These are phyloP conservation scores for Kappamyces sp. DNA, from an alignment of 192 early-diverging fungal species.

Conservation along the genomic window DNA sequence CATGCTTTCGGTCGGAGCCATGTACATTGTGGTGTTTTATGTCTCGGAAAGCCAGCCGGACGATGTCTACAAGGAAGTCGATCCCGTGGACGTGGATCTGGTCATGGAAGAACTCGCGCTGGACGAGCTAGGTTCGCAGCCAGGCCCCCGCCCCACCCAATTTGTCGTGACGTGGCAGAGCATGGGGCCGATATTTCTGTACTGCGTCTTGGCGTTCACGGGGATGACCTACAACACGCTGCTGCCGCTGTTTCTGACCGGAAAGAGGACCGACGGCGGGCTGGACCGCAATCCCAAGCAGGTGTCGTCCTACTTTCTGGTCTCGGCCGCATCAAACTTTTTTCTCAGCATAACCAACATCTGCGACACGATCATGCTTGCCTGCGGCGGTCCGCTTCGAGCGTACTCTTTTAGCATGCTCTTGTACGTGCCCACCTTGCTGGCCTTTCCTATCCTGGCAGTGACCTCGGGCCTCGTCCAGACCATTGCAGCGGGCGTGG, in stretches of 20 bases:
- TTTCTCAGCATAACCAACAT: conserved; percentile 18
- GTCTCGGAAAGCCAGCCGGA: background rate
- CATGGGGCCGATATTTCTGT: conserved; percentile 25
- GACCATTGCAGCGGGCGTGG: background rate
- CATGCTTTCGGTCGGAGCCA: background rate
- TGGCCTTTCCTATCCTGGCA: conserved; percentile 13
- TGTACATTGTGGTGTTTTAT: background rate
- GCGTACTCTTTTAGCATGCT: conserved; percentile 23
- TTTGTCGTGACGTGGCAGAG: conserved; percentile 14
- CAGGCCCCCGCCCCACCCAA: background rate
- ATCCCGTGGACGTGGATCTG: background rate
- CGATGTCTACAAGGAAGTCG: background rate
- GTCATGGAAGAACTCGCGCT: too few species aligned
- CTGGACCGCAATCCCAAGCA: conserved; percentile 14
- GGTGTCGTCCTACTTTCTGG: conserved; percentile 20
- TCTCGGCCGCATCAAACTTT: conserved; percentile 29
- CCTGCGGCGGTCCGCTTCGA: conserved; percentile 10
- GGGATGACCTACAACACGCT: conserved; percentile 27
- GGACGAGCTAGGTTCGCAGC: background rate
- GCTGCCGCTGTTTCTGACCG: conserved; percentile 31
- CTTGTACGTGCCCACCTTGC: conserved; percentile 16
- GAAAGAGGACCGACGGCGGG: conserved; percentile 17
- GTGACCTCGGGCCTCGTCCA: background rate
- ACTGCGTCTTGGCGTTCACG: conserved; percentile 35
- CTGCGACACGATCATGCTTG: conserved; percentile 1